phyloP scores from a whole-genome alignment of 768 basidiomycete genomes.

The Lactarius deliciosus region DNA sequence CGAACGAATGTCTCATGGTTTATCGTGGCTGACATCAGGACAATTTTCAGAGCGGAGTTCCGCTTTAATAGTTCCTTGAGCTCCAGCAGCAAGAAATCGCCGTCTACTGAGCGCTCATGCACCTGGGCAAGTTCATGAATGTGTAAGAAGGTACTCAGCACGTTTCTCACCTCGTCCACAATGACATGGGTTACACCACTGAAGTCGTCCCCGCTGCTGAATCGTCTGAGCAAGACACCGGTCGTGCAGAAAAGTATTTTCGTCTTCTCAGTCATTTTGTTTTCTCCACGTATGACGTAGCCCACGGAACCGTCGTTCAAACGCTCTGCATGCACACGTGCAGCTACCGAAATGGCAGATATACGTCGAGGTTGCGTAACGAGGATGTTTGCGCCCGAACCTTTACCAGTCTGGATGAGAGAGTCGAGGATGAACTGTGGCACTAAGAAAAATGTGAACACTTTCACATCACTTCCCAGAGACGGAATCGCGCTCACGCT shows the following conservation, averaged over 20 bases:
- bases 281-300: slow-evolving; percentile 88
- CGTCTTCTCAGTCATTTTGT: slow-evolving; percentile 60
- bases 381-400: slow-evolving; percentile 70
- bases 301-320: slow-evolving; percentile 77
- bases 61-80: slow-evolving; percentile 68
- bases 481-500: slow-evolving; percentile 46
- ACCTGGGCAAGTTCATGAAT: slow-evolving; percentile 48
- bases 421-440: slow-evolving; percentile 91
- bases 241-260: slow-evolving; percentile 90
- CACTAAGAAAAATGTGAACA: slow-evolving; percentile 42
- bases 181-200: slow-evolving; percentile 77
- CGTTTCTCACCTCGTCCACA: slow-evolving; percentile 74
- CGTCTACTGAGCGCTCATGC: slow-evolving; percentile 89
- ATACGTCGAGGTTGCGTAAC: slow-evolving; percentile 89
- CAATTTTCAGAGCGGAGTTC: slow-evolving; percentile 68
- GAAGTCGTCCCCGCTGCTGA: slow-evolving; percentile 72
- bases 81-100: slow-evolving; percentile 85
- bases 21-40: slow-evolving; percentile 95
- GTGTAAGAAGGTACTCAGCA: neutral
- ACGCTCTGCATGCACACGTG: slow-evolving; percentile 82
- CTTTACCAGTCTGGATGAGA: slow-evolving; percentile 59
- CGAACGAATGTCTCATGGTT: slow-evolving; percentile 81
- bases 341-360: slow-evolving; percentile 85
- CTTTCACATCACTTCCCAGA: neutral
- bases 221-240: slow-evolving; percentile 81